phyloP scores from a whole-genome alignment of 1,139 yeast genomes.

The Kodamaea alishanica region DNA sequence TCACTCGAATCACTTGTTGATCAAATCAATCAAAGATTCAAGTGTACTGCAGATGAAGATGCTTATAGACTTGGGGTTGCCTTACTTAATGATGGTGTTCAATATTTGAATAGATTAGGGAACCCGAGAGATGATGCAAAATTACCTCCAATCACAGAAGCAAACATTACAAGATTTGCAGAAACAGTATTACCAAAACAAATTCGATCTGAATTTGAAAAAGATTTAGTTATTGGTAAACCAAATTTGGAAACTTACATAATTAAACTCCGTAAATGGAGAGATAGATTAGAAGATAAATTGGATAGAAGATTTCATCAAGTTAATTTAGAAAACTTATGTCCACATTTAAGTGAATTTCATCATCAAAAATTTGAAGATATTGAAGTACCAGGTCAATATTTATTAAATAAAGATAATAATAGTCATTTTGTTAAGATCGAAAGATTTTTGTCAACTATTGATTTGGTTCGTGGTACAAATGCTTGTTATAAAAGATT shows the following conservation, averaged over 20 bases:
- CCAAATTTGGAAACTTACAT: slow-evolving; percentile 90
- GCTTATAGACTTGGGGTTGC: slow-evolving; percentile 93
- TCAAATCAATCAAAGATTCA: slow-evolving; percentile 90
- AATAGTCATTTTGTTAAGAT: slow-evolving; percentile 88
- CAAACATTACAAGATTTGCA: slow-evolving; percentile 84
- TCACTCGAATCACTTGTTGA: slow-evolving; percentile 94
- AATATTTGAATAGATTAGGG: slow-evolving; percentile 76
- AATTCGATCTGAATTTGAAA: slow-evolving; percentile 85
- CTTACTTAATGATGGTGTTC: slow-evolving; percentile 87
- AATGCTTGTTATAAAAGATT: slow-evolving; percentile 90
- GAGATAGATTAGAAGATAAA: slow-evolving; percentile 87
- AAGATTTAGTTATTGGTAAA: slow-evolving; percentile 81
- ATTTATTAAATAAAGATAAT: slow-evolving; percentile 75
- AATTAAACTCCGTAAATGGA: slow-evolving; percentile 81
- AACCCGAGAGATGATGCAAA: slow-evolving; percentile 86
- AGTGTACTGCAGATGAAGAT: slow-evolving; percentile 93
- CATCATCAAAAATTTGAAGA: slow-evolving; percentile 98
- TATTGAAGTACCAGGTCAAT: slow-evolving; percentile 96
- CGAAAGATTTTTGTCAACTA: slow-evolving; percentile 85
- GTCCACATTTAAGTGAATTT: slow-evolving; percentile 94
- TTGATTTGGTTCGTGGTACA: slow-evolving; percentile 86
- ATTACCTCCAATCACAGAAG: slow-evolving; percentile 88
- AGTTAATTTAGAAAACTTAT: slow-evolving; percentile 79
- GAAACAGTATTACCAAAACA: slow-evolving; percentile 91
- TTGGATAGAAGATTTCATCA: slow-evolving; percentile 77